Conservation (phyloP, 148 eudicot genomes). For the Diospyros lotus region DNA sequence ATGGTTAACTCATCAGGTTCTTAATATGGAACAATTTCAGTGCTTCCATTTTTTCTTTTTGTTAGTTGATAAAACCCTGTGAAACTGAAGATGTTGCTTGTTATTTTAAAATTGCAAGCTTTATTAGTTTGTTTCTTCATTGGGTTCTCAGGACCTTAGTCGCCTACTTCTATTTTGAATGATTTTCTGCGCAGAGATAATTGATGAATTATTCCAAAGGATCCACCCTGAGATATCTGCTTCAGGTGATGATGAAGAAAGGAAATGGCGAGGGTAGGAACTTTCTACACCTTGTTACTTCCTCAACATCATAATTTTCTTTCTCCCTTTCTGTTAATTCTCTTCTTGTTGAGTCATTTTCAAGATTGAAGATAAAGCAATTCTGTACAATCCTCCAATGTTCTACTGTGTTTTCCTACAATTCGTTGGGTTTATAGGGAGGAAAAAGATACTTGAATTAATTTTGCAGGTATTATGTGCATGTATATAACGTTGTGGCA, state of each 20-base stretch:
- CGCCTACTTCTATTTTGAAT: constrained; percentile 7
- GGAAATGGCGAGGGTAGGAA: constrained; percentile 75
- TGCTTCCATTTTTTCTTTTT: neutral
- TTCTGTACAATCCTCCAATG: no score
- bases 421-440: neutral
- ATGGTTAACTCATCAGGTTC: constrained; percentile 93
- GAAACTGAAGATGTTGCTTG: neutral
- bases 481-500: neutral
- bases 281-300: neutral
- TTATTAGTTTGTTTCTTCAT: neutral
- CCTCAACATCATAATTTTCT: neutral
- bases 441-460: constrained; percentile 2
- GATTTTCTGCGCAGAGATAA: constrained; percentile 54
- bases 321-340: neutral
- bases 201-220: constrained; percentile 46
- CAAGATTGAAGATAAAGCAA: no score
- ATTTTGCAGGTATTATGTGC: neutral
- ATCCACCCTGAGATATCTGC: constrained; percentile 38
- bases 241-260: constrained; percentile 54
- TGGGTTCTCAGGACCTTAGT: neutral
- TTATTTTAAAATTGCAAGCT: neutral
- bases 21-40: neutral
- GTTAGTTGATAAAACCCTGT: neutral
- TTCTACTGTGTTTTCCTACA: no score
- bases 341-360: neutral